Percentiles rank a stretch among this genome's conserved stretches.
Conservation (phyloP, 306 rosid species). For the Notholithocarpus densiflorus region DNA sequence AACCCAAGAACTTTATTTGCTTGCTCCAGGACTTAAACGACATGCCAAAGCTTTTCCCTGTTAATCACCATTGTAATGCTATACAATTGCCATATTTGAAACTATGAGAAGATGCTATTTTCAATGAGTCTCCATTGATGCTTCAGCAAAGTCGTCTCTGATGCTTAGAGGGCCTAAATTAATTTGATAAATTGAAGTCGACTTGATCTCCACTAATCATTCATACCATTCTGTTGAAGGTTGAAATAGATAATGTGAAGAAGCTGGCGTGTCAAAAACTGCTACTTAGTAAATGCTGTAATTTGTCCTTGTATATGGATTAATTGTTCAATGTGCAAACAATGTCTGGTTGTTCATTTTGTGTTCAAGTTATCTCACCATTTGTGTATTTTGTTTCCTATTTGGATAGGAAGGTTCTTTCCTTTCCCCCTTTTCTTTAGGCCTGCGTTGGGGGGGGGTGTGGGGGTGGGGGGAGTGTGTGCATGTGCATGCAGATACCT, state of each 20-base stretch:
- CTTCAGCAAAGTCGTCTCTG: slow-evolving; percentile 69
- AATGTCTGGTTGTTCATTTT: not conserved
- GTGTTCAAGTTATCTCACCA: not conserved
- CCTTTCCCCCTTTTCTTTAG: too few species aligned
- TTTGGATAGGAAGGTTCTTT: too few species aligned
- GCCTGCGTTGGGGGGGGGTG: too few species aligned
- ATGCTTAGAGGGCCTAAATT: slow-evolving; percentile 35
- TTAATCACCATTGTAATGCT: not conserved
- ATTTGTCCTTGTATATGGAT: not conserved
- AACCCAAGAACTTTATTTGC: not conserved
- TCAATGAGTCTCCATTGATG: slow-evolving; percentile 74
- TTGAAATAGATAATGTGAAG: not conserved
- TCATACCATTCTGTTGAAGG: not conserved
- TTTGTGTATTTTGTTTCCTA: too few species aligned
- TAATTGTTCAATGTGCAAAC: not conserved
- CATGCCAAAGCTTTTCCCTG: too few species aligned
- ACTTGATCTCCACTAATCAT: not conserved
- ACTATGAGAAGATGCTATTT: slow-evolving; percentile 42
- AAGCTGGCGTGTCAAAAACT: not conserved
- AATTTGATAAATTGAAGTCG: not conserved
- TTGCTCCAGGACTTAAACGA: too few species aligned
- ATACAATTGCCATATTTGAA: not conserved
- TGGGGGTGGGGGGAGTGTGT: too few species aligned
- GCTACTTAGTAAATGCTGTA: not conserved
- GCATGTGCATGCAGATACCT: too few species aligned